A percentile compares a stretch with the other conserved stretches of the same genome.
phyloP scores from a whole-genome alignment of 495 filamentous ascomycete genomes.

The Penicillium taxi region DNA sequence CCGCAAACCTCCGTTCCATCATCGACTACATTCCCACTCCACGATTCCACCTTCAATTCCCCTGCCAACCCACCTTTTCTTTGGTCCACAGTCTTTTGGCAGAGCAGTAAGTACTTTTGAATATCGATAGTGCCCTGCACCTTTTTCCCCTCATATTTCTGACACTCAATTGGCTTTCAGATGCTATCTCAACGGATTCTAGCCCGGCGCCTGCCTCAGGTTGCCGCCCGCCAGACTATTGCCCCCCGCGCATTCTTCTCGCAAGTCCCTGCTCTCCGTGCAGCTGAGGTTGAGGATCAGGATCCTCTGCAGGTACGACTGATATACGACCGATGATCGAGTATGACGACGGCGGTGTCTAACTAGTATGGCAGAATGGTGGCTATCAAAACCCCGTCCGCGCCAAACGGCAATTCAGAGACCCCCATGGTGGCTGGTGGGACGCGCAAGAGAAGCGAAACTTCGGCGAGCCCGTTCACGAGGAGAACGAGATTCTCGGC shows the following conservation, averaged over 20 bases:
- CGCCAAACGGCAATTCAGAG: constrained; percentile 79
- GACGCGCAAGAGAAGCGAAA: constrained; percentile 94
- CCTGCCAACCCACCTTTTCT: constrained; percentile 17
- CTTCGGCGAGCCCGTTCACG: constrained; percentile 90
- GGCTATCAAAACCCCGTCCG: constrained; percentile 82
- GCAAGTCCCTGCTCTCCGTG: constrained; percentile 42
- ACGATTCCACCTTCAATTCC: constrained; percentile 18
- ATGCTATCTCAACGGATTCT: constrained; percentile 61
- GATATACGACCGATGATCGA: constrained; percentile 1
- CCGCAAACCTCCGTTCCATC: constrained; percentile 34
- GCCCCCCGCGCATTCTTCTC: constrained; percentile 47
- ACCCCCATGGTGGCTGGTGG: constrained; percentile 94
- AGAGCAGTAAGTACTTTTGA: constrained; percentile 22
- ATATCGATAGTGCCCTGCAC: too few species aligned
- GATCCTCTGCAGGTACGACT: constrained; percentile 67
- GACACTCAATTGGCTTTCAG: constrained; percentile 28
- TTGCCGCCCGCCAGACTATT: constrained; percentile 38
- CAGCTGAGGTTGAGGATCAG: constrained; percentile 65
- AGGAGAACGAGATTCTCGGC: constrained; percentile 93
- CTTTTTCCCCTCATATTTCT: constrained; percentile 5
- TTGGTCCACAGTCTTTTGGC: constrained; percentile 22
- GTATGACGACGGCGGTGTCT: constrained; percentile 1
- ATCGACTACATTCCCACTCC: constrained; percentile 16
- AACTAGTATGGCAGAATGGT: constrained; percentile 60
- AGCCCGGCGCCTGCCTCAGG: constrained; percentile 39